phyloP scores from a whole-genome alignment of 2,329 filamentous ascomycete genomes.

The Fusarium agapanthi region DNA sequence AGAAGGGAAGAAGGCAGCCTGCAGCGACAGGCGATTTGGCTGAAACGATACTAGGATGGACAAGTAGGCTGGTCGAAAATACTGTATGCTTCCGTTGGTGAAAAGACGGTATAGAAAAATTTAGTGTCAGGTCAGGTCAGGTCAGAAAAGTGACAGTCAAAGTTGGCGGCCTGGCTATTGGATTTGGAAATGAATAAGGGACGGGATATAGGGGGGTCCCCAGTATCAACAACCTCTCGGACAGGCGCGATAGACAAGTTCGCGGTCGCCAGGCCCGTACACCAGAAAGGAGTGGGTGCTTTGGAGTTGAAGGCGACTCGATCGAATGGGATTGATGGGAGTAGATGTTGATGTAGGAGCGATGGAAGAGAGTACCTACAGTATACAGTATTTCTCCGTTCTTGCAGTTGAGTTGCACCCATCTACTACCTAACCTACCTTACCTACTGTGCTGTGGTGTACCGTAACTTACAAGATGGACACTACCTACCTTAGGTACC shows the following conservation, averaged over 20 bases:
- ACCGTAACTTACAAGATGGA: not conserved
- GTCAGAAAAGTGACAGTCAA: slow-evolving; percentile 12
- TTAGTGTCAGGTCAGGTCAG: slow-evolving; percentile 17
- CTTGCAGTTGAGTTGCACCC: not conserved
- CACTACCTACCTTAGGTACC: not conserved
- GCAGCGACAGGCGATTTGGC: slow-evolving; percentile 24
- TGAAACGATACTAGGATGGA: slow-evolving; percentile 25
- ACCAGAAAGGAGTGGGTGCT: not conserved
- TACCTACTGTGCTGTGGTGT: not conserved
- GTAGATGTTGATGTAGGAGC: slow-evolving; percentile 8
- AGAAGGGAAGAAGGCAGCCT: not conserved
- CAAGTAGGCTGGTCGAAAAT: slow-evolving; percentile 4
- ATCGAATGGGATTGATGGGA: not conserved
- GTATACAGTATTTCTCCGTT: not conserved
- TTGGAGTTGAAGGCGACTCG: not conserved
- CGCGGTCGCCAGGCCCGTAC: not conserved
- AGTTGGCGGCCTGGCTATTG: not conserved
- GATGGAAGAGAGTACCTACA: not conserved
- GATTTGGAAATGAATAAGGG: not conserved
- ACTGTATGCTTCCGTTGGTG: not conserved
- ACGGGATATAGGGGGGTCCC: not conserved
- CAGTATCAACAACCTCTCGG: slow-evolving; percentile 4
- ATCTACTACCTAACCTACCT: not conserved
- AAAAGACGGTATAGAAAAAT: slow-evolving; percentile 33
- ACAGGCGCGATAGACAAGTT: slow-evolving; percentile 3